Percentiles rank a stretch among this genome's conserved stretches.
These are phyloP conservation scores for Xerocomus spinulosus DNA, from an alignment of 768 basidiomycete genomes.

Conservation along the genomic window DNA sequence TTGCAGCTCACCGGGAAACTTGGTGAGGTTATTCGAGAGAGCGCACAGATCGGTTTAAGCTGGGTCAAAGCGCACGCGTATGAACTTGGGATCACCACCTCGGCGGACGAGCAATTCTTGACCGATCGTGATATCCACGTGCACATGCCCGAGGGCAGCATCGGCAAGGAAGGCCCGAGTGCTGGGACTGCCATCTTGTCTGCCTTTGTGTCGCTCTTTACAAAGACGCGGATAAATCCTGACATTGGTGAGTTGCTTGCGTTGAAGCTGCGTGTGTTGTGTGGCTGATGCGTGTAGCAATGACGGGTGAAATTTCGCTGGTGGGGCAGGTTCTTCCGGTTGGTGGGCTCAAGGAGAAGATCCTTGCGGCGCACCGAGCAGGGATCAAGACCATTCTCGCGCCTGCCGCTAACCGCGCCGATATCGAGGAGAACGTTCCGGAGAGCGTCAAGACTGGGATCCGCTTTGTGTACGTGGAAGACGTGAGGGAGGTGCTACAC, in stretches of 20 bases:
- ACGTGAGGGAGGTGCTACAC: conserved; percentile 82
- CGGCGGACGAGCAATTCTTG: conserved; percentile 69
- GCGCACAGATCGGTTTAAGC: conserved; percentile 89
- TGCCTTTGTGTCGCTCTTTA: conserved; percentile 90
- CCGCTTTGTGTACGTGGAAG: conserved; percentile 91
- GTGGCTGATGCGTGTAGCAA: conserved; percentile 47
- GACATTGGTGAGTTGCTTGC: conserved; percentile 67
- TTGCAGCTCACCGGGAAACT: conserved; percentile 95
- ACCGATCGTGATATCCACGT: conserved; percentile 88
- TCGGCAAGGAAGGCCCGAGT: conserved; percentile 94
- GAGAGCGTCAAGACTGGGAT: conserved; percentile 95
- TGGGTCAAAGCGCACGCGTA: conserved; percentile 92
- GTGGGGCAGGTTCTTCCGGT: conserved; percentile 96
- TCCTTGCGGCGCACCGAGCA: conserved; percentile 93
- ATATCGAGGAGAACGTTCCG: conserved; percentile 97
- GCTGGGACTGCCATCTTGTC: conserved; percentile 92
- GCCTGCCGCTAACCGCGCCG: conserved; percentile 83
- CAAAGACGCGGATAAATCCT: conserved; percentile 73
- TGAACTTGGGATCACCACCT: conserved; percentile 79
- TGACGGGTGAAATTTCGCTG: conserved; percentile 98
- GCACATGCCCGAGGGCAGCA: conserved; percentile 94
- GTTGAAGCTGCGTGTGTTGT: not conserved
- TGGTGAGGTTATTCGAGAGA: conserved; percentile 96
- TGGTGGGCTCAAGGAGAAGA: conserved; percentile 94
- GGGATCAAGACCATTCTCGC: conserved; percentile 91